Conservation (phyloP, 2,329 filamentous ascomycete genomes). For the Fusarium anthophilum region DNA sequence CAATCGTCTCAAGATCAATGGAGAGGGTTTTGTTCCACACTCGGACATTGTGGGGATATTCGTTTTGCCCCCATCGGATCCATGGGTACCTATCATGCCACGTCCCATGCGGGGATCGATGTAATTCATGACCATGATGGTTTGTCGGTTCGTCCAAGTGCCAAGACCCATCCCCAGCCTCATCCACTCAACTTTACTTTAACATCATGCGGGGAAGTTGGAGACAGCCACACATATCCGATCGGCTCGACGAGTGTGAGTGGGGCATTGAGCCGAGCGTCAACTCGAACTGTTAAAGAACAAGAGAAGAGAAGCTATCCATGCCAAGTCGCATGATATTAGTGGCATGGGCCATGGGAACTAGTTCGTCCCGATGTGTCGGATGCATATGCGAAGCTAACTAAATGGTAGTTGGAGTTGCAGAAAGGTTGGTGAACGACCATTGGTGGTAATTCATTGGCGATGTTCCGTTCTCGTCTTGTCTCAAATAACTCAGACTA, state of each 20-base stretch:
- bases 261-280: conserved; percentile 41
- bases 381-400: neutral
- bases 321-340: conserved; percentile 13
- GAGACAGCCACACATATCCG: conserved; percentile 37
- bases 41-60: conserved; percentile 15
- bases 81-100: conserved; percentile 22
- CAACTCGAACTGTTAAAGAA: neutral
- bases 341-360: neutral
- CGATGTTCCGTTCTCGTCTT: neutral
- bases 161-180: conserved; percentile 3
- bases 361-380: neutral
- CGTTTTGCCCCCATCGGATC: conserved; percentile 16
- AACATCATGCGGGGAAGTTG: conserved; percentile 41
- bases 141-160: conserved; percentile 2
- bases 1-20: conserved; percentile 13
- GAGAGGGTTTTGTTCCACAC: conserved; percentile 15
- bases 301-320: neutral
- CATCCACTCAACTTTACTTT: conserved; percentile 11
- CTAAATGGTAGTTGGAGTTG: neutral
- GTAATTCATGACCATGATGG: neutral
- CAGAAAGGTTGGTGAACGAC: neutral
- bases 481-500: conserved; percentile 47
- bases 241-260: conserved; percentile 41
- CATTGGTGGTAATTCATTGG: neutral
- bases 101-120: conserved; percentile 11